Percentiles rank a stretch among this genome's conserved stretches.
These are phyloP conservation scores for Ceratobasidium theobromae DNA, from an alignment of 1,284 basidiomycete species.

Conservation along the genomic window DNA sequence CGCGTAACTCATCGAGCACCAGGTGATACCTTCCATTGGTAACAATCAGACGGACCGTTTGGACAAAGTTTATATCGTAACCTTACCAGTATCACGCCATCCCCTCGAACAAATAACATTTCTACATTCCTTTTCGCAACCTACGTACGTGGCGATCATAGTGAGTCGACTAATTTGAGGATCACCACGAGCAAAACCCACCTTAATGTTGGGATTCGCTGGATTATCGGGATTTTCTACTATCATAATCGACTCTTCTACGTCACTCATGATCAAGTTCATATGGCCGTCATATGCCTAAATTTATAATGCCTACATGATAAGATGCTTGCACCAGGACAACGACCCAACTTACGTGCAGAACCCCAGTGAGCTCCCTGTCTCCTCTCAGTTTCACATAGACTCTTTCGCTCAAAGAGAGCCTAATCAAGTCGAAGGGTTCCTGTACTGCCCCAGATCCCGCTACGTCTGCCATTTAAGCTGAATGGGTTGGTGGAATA, in stretches of 20 bases:
- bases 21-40: constrained; percentile 62
- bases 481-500: neutral
- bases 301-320: neutral
- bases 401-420: constrained; percentile 95
- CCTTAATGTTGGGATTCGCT: constrained; percentile 25
- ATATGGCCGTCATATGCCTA: constrained; percentile 99
- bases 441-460: constrained; percentile 75
- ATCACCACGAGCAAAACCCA: neutral
- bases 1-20: constrained; percentile 36
- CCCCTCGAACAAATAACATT: constrained; percentile 97
- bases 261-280: constrained; percentile 97
- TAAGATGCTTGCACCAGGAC: neutral
- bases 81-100: constrained; percentile 88
- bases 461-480: constrained; percentile 66
- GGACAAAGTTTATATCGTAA: neutral
- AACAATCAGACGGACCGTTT: constrained; percentile 30
- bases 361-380: constrained; percentile 85
- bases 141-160: constrained; percentile 49
- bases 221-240: constrained; percentile 64
- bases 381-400: constrained; percentile 96
- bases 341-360: constrained; percentile 70
- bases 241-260: constrained; percentile 94
- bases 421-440: constrained; percentile 96
- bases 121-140: constrained; percentile 92
- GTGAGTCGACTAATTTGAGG: neutral